These are phyloP conservation scores for Aeschynomene evenia DNA, from an alignment of 306 rosid genomes.

Conservation along the genomic window DNA sequence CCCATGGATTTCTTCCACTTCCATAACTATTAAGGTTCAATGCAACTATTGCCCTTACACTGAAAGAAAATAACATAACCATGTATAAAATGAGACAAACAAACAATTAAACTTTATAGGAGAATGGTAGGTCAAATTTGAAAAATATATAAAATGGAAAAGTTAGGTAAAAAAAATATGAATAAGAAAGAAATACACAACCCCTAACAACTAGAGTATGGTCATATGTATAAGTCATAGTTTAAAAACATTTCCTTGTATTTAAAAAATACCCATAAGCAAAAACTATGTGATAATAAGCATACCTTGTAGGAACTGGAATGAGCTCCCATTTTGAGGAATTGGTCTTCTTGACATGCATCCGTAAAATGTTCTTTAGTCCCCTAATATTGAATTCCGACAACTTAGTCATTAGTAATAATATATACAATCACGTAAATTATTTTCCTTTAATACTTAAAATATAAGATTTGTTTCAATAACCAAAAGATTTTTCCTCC, in stretches of 20 bases:
- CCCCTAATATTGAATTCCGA: slow-evolving; percentile 58
- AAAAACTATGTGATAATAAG: neutral
- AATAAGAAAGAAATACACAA: neutral
- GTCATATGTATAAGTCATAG: neutral
- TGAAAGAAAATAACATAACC: slow-evolving; percentile 42
- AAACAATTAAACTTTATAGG: neutral
- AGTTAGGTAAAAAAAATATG: no score
- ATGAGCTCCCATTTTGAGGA: slow-evolving; percentile 80
- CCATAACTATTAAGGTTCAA: slow-evolving; percentile 92
- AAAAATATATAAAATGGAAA: neutral
- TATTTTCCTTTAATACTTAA: neutral
- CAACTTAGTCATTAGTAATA: neutral
- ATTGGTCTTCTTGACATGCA: slow-evolving; percentile 80
- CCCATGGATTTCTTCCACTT: slow-evolving; percentile 99
- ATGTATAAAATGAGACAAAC: slow-evolving; percentile 14
- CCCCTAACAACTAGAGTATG: neutral
- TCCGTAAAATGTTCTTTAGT: slow-evolving; percentile 71
- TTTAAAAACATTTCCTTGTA: neutral
- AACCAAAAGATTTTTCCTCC: neutral
- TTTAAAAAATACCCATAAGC: neutral
- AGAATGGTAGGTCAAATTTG: neutral
- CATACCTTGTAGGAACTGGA: slow-evolving; percentile 83
- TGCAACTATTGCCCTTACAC: slow-evolving; percentile 90
- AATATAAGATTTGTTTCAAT: neutral
- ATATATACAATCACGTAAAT: neutral